Conservation (phyloP, 2,329 filamentous ascomycete species). For the Ascomycota sp. region DNA sequence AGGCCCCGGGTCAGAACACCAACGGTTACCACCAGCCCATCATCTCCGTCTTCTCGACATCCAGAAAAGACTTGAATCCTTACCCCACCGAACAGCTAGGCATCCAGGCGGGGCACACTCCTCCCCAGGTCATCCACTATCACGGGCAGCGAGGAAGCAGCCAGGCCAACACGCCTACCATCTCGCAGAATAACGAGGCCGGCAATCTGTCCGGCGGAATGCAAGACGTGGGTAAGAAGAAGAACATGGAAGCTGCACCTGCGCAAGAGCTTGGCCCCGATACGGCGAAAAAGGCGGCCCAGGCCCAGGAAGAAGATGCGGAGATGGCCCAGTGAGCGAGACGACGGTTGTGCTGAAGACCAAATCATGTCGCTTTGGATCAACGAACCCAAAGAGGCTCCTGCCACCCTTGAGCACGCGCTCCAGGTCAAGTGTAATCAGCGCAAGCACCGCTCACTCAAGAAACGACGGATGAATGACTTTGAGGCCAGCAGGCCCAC, state of each 20-base stretch:
- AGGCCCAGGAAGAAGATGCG: not conserved
- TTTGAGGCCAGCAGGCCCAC: too few species aligned
- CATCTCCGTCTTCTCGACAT: slow-evolving; percentile 49
- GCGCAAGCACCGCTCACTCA: too few species aligned
- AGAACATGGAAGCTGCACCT: slow-evolving; percentile 10
- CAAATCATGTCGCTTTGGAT: too few species aligned
- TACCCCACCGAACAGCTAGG: slow-evolving; percentile 46
- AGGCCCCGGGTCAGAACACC: slow-evolving; percentile 22
- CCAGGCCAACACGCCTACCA: slow-evolving; percentile 43
- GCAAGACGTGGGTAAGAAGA: slow-evolving; percentile 21
- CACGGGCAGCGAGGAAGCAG: slow-evolving; percentile 47
- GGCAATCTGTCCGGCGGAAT: slow-evolving; percentile 26
- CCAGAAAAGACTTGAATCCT: slow-evolving; percentile 46
- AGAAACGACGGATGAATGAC: too few species aligned
- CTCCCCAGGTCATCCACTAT: slow-evolving; percentile 46
- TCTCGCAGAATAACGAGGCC: slow-evolving; percentile 28
- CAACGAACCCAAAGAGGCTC: too few species aligned
- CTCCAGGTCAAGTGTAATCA: too few species aligned
- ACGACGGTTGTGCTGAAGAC: too few species aligned
- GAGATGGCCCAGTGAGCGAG: not conserved
- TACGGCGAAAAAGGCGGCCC: not conserved
- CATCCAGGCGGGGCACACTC: slow-evolving; percentile 38
- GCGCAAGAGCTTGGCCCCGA: not conserved
- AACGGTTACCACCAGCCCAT: slow-evolving; percentile 51
- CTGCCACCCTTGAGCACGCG: too few species aligned